Evolutionary conservation across 305 asterid species (phyloP), one percentile per base, ranked within the genome.

Genomic region (Euphrasia arctica): DNA sequence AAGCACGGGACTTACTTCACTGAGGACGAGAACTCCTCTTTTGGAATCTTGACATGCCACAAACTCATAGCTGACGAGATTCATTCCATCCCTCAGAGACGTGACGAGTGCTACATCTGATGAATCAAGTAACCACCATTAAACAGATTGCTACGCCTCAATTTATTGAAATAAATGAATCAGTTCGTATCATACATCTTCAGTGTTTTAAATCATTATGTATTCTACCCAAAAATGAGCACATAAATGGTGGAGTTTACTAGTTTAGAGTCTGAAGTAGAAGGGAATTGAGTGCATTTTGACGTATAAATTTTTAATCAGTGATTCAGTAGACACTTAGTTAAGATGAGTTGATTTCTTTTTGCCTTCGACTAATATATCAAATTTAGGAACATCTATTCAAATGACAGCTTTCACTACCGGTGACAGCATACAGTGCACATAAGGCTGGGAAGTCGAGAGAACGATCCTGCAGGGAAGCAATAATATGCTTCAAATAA

Each of bases 31-130:
- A 63, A 89, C 98, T 64, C 98, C 98, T 72, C 73, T 88, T 72
- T 80, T 91, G 45, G 91, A 78, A 69, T 82, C 94, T 78, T 91
- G 98, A 72, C 96, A 89, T 15, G 98, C 95, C 76, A 91, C 98
- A 73, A 83, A 91, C 85, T 91, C 98, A 78, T 91, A 87, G 80
- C 98, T 91, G 69, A 91, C 98, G 1, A 91, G 98, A 77, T 91
- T 91, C 98, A 91, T 91, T 72, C 98, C 98, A 74, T 91, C 98
- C 67, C 96, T 77, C 86, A 91, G 22, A 12, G 50, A 45, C n/a
- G 50, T 45, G 50, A 45, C 15, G 5, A 45, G 50, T 12, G 14
- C 14, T 45, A 45, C 15, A 12, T 45, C 50, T 47, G 52, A 47
- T 12, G 18, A 47, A 13, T 47, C 7, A 47, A 47, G 52, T 11